These are phyloP conservation scores for Acanthamoeba polyphaga DNA, from an alignment of 208 protist genomes.

Conservation along the genomic window DNA sequence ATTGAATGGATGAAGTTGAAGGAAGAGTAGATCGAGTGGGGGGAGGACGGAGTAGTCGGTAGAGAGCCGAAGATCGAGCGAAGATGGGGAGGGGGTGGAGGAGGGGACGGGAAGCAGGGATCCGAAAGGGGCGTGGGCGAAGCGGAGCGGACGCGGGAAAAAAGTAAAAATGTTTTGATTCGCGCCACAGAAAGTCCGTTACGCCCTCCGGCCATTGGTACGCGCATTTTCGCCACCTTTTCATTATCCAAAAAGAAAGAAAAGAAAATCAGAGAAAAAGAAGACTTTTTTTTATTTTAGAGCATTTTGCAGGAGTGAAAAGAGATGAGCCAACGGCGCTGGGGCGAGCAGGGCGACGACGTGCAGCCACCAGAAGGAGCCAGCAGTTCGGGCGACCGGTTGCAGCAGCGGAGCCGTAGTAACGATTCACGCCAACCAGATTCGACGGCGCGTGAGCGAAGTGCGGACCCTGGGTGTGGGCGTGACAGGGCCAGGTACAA, in stretches of 20 bases:
- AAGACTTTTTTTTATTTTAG: no score
- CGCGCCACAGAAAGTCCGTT: background rate
- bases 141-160: background rate
- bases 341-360: background rate
- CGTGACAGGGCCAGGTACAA: no score
- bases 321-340: background rate
- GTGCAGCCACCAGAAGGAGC: no score
- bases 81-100: background rate
- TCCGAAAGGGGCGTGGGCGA: background rate
- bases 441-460: no score
- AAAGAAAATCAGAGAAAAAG: no score
- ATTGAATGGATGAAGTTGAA: slow-evolving; percentile 11
- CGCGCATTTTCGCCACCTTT: background rate
- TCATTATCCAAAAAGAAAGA: background rate
- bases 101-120: background rate
- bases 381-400: no score
- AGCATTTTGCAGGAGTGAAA: background rate
- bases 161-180: background rate
- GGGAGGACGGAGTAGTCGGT: background rate
- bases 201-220: background rate
- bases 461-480: background rate
- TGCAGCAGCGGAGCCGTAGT: no score
- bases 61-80: background rate
- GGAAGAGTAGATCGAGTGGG: slow-evolving; percentile 36
- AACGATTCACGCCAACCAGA: no score